A percentile compares a stretch with the other conserved stretches of the same genome.
Evolutionary conservation across 805 yeast species (phyloP).

Genomic region (Saccharomyces kudriavzevii): DNA sequence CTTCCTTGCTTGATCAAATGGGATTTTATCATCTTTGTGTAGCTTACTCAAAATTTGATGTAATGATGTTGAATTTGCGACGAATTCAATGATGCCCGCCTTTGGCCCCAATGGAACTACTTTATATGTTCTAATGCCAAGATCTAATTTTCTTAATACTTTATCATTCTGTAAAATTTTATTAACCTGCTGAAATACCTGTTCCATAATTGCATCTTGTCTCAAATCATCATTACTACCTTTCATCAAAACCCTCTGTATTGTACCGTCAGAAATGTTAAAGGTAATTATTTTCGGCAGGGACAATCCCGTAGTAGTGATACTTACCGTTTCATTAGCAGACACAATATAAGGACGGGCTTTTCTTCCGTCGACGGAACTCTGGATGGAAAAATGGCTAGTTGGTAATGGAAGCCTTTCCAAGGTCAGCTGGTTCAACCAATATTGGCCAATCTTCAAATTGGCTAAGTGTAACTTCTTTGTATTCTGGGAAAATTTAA

Average conservation of each 20-base stretch:
- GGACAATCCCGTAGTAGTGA: slow-evolving; percentile 82
- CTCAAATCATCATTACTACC: slow-evolving; percentile 86
- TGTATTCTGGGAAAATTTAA: slow-evolving; percentile 24
- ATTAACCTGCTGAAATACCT: slow-evolving; percentile 85
- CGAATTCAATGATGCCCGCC: slow-evolving; percentile 87
- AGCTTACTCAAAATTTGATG: slow-evolving; percentile 58
- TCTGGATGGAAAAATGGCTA: slow-evolving; percentile 34
- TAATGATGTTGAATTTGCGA: slow-evolving; percentile 63
- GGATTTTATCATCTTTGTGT: slow-evolving; percentile 48
- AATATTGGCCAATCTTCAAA: slow-evolving; percentile 43
- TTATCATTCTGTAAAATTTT: slow-evolving; percentile 47
- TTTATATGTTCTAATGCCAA: slow-evolving; percentile 72
- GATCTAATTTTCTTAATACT: slow-evolving; percentile 46
- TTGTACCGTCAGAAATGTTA: slow-evolving; percentile 47
- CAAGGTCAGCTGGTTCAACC: slow-evolving; percentile 44
- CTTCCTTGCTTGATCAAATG: slow-evolving; percentile 50
- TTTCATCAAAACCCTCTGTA: slow-evolving; percentile 58
- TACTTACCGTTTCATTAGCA: slow-evolving; percentile 39
- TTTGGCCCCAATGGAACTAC: slow-evolving; percentile 85
- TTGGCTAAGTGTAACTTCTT: slow-evolving; percentile 25
- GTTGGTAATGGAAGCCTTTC: slow-evolving; percentile 64
- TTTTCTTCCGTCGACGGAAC: slow-evolving; percentile 38
- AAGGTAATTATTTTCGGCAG: slow-evolving; percentile 72
- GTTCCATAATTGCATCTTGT: slow-evolving; percentile 97
- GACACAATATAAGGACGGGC: slow-evolving; percentile 39